Percentiles rank a stretch among this genome's conserved stretches.
phyloP scores from a whole-genome alignment of 1,284 basidiomycete genomes.

The Schizophyllum commune region DNA sequence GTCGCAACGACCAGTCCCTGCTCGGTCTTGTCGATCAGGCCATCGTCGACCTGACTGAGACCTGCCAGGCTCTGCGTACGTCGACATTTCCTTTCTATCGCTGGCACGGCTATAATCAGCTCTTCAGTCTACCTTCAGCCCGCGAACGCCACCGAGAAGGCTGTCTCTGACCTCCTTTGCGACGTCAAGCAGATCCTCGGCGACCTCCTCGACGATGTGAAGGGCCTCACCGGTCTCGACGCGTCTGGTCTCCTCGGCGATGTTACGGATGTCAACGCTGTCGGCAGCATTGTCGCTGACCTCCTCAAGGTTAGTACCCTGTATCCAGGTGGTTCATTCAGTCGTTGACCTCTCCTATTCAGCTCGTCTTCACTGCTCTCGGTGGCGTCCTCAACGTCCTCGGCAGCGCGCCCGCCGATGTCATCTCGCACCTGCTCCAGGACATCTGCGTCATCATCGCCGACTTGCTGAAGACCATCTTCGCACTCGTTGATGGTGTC shows the following conservation, averaged over 20 bases:
- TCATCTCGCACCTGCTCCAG: neutral
- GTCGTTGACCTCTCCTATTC: neutral
- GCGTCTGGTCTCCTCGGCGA: neutral
- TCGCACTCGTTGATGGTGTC: conserved; percentile 20
- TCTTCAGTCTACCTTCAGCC: neutral
- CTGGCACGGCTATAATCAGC: neutral
- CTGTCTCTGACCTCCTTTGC: neutral
- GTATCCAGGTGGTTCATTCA: no score
- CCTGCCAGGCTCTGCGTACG: neutral
- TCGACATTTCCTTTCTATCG: neutral
- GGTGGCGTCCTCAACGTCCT: neutral
- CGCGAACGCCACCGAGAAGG: neutral
- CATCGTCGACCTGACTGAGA: neutral
- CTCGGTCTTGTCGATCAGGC: neutral
- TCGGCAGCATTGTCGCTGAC: neutral
- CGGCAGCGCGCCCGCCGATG: neutral
- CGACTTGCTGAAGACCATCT: conserved; percentile 28
- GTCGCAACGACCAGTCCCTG: neutral
- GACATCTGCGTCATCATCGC: neutral
- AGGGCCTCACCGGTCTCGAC: neutral
- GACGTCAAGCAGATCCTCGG: neutral
- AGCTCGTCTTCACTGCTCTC: neutral
- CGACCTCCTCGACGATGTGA: neutral
- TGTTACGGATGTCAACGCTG: neutral
- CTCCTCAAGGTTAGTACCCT: neutral